phyloP scores from a whole-genome alignment of 169 alveolate species.

The Nephromyces sp. region DNA sequence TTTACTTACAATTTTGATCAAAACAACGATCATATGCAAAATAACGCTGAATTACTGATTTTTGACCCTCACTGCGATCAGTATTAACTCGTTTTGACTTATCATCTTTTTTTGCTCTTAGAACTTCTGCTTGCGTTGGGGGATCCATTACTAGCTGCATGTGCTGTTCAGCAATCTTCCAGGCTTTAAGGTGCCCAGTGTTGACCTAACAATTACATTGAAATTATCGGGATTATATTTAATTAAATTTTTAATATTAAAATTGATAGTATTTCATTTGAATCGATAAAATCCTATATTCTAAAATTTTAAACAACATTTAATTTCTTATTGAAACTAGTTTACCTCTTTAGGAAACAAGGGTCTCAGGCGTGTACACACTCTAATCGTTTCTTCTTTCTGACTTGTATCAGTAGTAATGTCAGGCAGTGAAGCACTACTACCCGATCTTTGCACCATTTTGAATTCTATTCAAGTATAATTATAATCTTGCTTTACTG shows the following conservation, averaged over 20 bases:
- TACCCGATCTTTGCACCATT: too few species aligned
- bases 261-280: neutral
- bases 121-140: conserved; percentile 47
- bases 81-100: conserved; percentile 28
- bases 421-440: conserved; percentile 4
- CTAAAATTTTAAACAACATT: neutral
- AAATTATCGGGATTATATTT: neutral
- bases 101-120: conserved; percentile 34
- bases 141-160: conserved; percentile 56
- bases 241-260: neutral
- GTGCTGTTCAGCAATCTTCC: conserved; percentile 46
- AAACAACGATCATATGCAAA: conserved; percentile 56
- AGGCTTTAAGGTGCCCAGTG: conserved; percentile 52
- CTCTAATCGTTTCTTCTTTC: conserved; percentile 54
- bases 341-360: conserved; percentile 56
- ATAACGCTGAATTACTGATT: conserved; percentile 48
- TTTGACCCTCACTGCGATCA: conserved; percentile 58
- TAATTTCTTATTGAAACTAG: neutral
- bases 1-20: conserved; percentile 46
- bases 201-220: conserved; percentile 13
- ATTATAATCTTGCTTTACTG: too few species aligned
- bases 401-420: conserved; percentile 35
- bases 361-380: conserved; percentile 58
- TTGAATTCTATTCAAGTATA: too few species aligned
- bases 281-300: too few species aligned